A percentile compares a stretch with the other conserved stretches of the same genome.
These are phyloP conservation scores for Phytophthora sp. DNA, from an alignment of 352 stramenopile species.

Conservation along the genomic window DNA sequence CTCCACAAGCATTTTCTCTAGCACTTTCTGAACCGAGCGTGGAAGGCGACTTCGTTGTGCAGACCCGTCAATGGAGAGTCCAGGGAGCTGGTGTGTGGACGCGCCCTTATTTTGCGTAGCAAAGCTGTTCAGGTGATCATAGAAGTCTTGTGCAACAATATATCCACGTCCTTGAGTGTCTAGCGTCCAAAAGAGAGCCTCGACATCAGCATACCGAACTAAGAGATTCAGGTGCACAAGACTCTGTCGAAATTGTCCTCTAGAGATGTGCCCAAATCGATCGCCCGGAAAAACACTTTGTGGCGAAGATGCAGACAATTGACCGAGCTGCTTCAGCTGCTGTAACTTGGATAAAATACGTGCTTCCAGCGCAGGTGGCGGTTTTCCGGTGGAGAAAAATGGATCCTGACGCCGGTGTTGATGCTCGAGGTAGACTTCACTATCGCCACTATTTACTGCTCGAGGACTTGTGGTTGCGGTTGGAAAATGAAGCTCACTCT, in stretches of 20 bases:
- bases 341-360: constrained; percentile 67
- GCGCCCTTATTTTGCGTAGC: constrained; percentile 5
- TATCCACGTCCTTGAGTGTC: constrained; percentile 70
- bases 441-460: constrained; percentile 2
- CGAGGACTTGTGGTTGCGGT: constrained; percentile 18
- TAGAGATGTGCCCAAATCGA: constrained; percentile 71
- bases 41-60: constrained; percentile 18
- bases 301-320: constrained; percentile 51
- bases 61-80: constrained; percentile 29
- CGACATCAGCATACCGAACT: constrained; percentile 69
- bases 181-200: constrained; percentile 77
- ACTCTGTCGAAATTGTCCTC: constrained; percentile 76
- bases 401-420: constrained; percentile 38
- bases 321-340: constrained; percentile 67
- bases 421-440: constrained; percentile 29
- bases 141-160: constrained; percentile 62
- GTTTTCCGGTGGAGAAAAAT: constrained; percentile 42
- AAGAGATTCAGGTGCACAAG: constrained; percentile 70
- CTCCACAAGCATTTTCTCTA: constrained; percentile 68
- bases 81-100: constrained; percentile 37
- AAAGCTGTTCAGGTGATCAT: constrained; percentile 65
- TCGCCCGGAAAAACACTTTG: constrained; percentile 76
- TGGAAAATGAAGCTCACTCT: constrained; percentile 55
- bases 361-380: constrained; percentile 48
- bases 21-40: constrained; percentile 73